Percentiles rank a stretch among this genome's conserved stretches.
phyloP scores from a whole-genome alignment of 192 early-diverging fungal species.

The Coemansia sp. region DNA sequence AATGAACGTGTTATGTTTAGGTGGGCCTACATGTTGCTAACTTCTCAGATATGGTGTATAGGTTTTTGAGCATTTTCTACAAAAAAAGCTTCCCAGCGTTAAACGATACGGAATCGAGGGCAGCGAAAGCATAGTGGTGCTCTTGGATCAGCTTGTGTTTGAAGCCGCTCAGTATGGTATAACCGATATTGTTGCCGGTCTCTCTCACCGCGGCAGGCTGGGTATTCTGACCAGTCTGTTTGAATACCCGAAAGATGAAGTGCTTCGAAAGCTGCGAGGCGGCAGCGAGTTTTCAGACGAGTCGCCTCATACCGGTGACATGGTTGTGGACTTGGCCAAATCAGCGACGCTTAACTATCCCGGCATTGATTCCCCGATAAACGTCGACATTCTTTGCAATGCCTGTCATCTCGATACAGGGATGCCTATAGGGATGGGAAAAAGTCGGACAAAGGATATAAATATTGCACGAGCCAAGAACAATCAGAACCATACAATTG shows the following conservation, averaged over 20 bases:
- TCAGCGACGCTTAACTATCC: conserved; percentile 67
- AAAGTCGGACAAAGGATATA: conserved; percentile 89
- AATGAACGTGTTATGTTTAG: background rate
- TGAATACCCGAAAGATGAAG: conserved; percentile 66
- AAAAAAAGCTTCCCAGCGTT: conserved; percentile 89
- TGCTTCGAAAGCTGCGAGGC: conserved; percentile 90
- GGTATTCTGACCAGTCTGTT: conserved; percentile 84
- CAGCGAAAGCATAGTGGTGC: conserved; percentile 90
- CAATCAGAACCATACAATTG: conserved; percentile 57
- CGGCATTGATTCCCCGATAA: conserved; percentile 35
- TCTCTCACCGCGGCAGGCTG: conserved; percentile 93
- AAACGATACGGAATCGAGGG: conserved; percentile 98
- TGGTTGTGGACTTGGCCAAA: conserved; percentile 81
- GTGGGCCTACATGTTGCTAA: background rate
- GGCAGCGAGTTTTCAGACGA: conserved; percentile 83
- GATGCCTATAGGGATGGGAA: conserved; percentile 93
- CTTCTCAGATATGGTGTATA: conserved; percentile 32
- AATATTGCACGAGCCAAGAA: conserved; percentile 22
- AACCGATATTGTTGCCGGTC: conserved; percentile 74
- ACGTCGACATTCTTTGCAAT: conserved; percentile 85
- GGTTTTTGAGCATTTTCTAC: conserved; percentile 91
- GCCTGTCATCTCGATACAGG: conserved; percentile 93
- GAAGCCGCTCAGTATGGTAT: conserved; percentile 60
- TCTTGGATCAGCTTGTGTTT: conserved; percentile 77
- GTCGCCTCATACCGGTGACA: conserved; percentile 76